These are phyloP conservation scores for Cryptococcus floricola DNA, from an alignment of 1,284 basidiomycete species.

Conservation along the genomic window DNA sequence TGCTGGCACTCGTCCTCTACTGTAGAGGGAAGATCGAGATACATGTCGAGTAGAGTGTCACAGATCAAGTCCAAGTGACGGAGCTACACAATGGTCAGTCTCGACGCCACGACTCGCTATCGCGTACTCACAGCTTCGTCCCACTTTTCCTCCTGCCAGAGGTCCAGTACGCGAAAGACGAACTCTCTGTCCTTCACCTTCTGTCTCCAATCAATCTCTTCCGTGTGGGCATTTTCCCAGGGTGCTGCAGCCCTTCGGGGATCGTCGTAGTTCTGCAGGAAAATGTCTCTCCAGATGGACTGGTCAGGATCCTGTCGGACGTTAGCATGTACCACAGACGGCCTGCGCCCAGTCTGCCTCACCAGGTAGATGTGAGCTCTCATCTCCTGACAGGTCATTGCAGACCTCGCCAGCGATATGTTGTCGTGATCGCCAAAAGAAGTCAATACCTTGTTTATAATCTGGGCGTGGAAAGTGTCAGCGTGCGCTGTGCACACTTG, in stretches of 20 bases:
- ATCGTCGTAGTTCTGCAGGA: conserved; percentile 34
- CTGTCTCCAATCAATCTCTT: conserved; percentile 27
- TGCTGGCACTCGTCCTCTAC: background rate
- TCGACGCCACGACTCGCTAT: background rate
- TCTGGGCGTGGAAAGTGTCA: conserved; percentile 12
- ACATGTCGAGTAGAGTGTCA: conserved; percentile 28
- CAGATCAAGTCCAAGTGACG: conserved; percentile 24
- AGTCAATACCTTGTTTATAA: conserved; percentile 33
- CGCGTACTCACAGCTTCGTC: conserved; percentile 22
- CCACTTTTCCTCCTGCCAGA: conserved; percentile 17
- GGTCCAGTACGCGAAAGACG: conserved; percentile 22
- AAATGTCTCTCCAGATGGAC: conserved; percentile 39
- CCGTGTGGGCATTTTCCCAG: background rate
- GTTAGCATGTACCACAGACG: background rate
- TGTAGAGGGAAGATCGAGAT: conserved; percentile 28
- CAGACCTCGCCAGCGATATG: conserved; percentile 14
- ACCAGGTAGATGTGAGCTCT: conserved; percentile 37
- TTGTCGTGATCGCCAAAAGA: conserved; percentile 20
- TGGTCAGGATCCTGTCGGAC: conserved; percentile 33
- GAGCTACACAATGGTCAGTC: background rate
- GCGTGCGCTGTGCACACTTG: background rate
- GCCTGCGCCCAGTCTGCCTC: background rate
- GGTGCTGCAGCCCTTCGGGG: conserved; percentile 23
- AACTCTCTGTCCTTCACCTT: conserved; percentile 28
- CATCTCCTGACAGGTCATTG: conserved; percentile 32